Base-by-base conservation (phyloP, 768 basidiomycete species). In the Mycena albidolilacea region DNA sequence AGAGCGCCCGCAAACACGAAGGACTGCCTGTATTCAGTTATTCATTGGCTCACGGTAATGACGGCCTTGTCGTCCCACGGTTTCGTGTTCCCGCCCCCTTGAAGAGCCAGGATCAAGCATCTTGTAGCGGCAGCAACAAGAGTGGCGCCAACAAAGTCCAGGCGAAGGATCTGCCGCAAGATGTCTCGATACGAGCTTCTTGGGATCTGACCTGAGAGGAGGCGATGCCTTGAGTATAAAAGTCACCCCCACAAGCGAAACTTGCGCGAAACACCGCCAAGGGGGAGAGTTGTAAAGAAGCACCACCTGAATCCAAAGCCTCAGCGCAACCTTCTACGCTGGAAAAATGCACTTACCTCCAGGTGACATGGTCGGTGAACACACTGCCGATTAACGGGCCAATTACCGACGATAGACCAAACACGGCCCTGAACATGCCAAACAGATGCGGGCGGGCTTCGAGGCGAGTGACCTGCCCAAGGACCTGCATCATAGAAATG, bases 61-160 rank as follows among this genome's bases (percentile, higher is more conserved):
- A 48, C 15, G 17, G 11, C 46, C 15, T 48, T 48, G 35, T 58
- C 57, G 7, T 9, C 19, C 57, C 57, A 58, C 6, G 57, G 57
- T 19, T 58, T 58, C 7, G 57, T 58, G 35, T 38, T 58, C 7
- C 57, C 57, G 57, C 57, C 57, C 57, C 57, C 39, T 58, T 58
- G 57, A 10, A 58, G 57, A 12, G 57, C 30, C 17, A 58, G 57
- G 3, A 11, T 35, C 57, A 58, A 19, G 46, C 14, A 48, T 7
- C 5, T 48, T 14, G 17, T 48, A 12, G 46, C 46, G 5, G 14
- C 46, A 15, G 46, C 46, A 48, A 48, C 15, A 19, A 48, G 46
- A 7, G 46, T 48, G 14, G 46, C 46, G 17, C 46, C 46, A 19
- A 48, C 14, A 17, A 15, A 48, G 17, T 48, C 12, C 14, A 48